Conservation (phyloP, 345 rosid species). For the Jatropha curcas region DNA sequence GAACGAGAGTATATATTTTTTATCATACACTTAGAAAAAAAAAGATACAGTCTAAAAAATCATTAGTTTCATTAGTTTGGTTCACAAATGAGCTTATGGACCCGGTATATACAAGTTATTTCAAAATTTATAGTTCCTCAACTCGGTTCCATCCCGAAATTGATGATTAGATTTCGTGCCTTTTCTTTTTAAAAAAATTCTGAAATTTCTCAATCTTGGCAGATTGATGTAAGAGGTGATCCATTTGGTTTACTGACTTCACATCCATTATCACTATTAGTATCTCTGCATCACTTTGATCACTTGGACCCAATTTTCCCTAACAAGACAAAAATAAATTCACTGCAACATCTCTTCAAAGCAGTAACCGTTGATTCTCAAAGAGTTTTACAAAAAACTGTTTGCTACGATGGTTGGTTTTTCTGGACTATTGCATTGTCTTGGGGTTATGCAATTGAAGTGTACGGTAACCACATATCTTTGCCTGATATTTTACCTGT, state of each 20-base stretch:
- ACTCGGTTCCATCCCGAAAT: no score
- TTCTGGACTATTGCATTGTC: slow-evolving; percentile 82
- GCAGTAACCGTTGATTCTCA: slow-evolving; percentile 60
- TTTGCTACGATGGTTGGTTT: slow-evolving; percentile 75
- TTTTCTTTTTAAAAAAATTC: no score
- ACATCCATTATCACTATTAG: slow-evolving; percentile 72
- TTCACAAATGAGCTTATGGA: no score
- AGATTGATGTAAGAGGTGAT: slow-evolving; percentile 77
- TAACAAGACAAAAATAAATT: slow-evolving; percentile 47
- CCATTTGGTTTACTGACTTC: slow-evolving; percentile 67
- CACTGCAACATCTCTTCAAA: slow-evolving; percentile 51
- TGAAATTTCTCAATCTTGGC: not conserved
- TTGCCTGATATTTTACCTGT: slow-evolving; percentile 48
- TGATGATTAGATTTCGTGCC: no score
- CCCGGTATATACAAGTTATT: no score
- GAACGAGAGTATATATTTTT: no score
- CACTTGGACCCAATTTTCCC: slow-evolving; percentile 72
- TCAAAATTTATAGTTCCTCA: no score
- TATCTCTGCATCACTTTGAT: slow-evolving; percentile 75
- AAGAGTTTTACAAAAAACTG: slow-evolving; percentile 69
- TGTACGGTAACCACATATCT: slow-evolving; percentile 36
- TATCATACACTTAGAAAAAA: no score
- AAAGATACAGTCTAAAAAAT: no score
- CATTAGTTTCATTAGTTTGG: no score
- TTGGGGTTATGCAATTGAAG: slow-evolving; percentile 87